These are phyloP conservation scores for Clavispora asparagi DNA, from an alignment of 805 yeast species.

Conservation along the genomic window DNA sequence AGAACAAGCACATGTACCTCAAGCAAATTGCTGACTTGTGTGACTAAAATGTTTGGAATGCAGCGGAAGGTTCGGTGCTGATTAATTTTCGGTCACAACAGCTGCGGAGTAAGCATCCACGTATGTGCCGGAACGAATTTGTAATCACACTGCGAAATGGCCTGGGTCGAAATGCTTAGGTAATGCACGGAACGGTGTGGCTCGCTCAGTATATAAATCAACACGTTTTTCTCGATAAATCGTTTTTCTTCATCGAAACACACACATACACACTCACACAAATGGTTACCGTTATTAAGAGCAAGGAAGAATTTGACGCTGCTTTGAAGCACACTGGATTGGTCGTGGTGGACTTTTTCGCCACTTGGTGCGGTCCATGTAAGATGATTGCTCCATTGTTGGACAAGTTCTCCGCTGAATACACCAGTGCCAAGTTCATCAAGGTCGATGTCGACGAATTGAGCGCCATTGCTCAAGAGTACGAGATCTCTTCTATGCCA, in stretches of 20 bases:
- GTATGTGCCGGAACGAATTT: background rate
- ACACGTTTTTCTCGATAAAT: background rate
- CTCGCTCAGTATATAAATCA: background rate
- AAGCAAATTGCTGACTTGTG: background rate
- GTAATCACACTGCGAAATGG: background rate
- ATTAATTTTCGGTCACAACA: background rate
- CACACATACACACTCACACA: conserved; percentile 1
- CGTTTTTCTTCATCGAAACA: background rate
- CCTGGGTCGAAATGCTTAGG: conserved; percentile 1
- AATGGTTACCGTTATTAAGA: conserved; percentile 34
- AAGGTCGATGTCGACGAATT: conserved; percentile 91
- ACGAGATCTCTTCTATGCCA: conserved; percentile 56
- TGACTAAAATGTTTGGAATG: background rate
- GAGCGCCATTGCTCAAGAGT: conserved; percentile 66
- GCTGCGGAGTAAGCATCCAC: background rate
- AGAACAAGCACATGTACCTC: background rate
- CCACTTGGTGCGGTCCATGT: conserved; percentile 99
- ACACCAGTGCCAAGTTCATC: conserved; percentile 67
- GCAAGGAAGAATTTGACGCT: conserved; percentile 55
- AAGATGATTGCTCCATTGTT: conserved; percentile 93
- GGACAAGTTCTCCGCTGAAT: conserved; percentile 70
- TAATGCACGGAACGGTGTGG: background rate
- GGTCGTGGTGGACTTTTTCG: conserved; percentile 92
- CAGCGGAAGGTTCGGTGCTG: background rate
- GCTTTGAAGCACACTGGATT: conserved; percentile 61